Evolutionary conservation across 208 protist species (phyloP), one percentile per base, ranked within the genome.

Genomic region (Leishmania martiniquensis): DNA sequence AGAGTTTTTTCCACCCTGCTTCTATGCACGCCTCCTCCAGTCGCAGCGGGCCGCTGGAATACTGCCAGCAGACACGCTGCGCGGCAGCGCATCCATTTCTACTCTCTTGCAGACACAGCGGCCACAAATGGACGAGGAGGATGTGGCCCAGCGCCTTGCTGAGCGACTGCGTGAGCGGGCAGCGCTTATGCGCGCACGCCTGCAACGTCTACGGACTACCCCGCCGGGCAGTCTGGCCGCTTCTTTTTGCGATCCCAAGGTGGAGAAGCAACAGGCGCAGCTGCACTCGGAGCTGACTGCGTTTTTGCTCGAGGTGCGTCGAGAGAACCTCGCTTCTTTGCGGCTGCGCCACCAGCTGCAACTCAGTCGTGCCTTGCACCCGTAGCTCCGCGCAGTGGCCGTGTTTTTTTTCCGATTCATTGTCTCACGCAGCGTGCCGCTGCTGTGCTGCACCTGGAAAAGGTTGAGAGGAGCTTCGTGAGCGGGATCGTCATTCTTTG

Each of bases 241-340:
- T 10, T 15, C 83, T 25, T 92, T 87, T 59, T 78, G 86, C 29
- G 91, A 95, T 75, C 77, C 81, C 1, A 84, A 67, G 29, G 83
- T 95, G 29, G 89, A 95, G 52, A 62, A 78, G 32, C 55, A 85
- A 42, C 82, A 87, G 60, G 82, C 87, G 1, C 62, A 42, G 2
- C 67, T 95, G 47, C 85, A 91, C 75, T 70, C 81, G n/a, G 91
- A 95, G 68, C 55, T 95, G 47, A 89, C 87, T 37, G 80, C 82
- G 20, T 69, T 93, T 72, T 60, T 93, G 62, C 80, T 93, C 29
- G 75, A 82, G 25, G 75, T 93, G 5, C 75, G 88, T 0, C 62
- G 42, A 1, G 37, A 59, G 25, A 95, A 95, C 66, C 37, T 78
- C 10, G 81, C 85, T 17, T 59, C 82, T 0, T 62, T 76, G 4